Conservation (phyloP, 176 grass and related monocot species). For the Tuctoria greenei region DNA sequence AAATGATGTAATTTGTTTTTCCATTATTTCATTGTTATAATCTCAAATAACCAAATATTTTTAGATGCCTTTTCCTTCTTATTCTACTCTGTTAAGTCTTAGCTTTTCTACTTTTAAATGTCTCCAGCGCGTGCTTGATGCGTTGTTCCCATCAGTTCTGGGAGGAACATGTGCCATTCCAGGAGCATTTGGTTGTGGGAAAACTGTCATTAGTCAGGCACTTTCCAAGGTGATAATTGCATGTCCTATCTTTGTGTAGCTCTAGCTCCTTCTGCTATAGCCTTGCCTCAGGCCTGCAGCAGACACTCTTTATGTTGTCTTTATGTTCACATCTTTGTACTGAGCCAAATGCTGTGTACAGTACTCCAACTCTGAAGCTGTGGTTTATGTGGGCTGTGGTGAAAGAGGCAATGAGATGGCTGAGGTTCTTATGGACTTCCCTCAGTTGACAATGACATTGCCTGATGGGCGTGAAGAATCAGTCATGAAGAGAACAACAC, state of each 20-base stretch:
- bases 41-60: constrained; percentile 2
- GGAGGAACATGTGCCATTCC: constrained; percentile 95
- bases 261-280: background rate
- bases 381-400: constrained; percentile 91
- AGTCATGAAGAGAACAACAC: constrained; percentile 91
- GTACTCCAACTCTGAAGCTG: constrained; percentile 86
- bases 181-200: constrained; percentile 93
- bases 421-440: constrained; percentile 97
- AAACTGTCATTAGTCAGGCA: constrained; percentile 98
- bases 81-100: constrained; percentile 9
- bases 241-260: background rate
- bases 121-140: constrained; percentile 87
- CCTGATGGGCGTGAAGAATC: constrained; percentile 89
- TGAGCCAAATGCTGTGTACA: constrained; percentile 37
- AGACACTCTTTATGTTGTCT: background rate
- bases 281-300: background rate
- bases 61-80: background rate
- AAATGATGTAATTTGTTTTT: background rate
- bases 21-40: background rate
- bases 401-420: constrained; percentile 97
- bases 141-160: constrained; percentile 84
- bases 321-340: constrained; percentile 19
- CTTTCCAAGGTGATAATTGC: constrained; percentile 73
- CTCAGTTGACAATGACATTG: constrained; percentile 91
- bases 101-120: constrained; percentile 17